phyloP scores from a whole-genome alignment of 805 yeast species.

The Saturnispora serradocipensis region DNA sequence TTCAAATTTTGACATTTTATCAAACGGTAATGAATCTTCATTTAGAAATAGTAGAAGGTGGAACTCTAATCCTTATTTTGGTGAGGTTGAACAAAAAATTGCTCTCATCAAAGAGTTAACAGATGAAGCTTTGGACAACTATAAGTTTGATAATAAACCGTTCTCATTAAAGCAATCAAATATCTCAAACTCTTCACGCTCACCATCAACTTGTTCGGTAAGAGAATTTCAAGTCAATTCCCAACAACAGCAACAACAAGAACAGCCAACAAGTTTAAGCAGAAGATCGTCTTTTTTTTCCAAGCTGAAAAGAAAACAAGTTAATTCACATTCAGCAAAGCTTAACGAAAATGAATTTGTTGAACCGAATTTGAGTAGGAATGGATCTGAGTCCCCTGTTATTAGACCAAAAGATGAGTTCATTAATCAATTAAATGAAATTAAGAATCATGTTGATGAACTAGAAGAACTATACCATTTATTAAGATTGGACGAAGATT shows the following conservation, averaged over 20 bases:
- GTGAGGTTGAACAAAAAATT: background rate
- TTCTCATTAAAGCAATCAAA: background rate
- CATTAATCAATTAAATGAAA: background rate
- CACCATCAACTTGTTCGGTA: background rate
- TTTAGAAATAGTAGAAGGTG: conserved; percentile 2
- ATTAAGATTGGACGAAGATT: conserved; percentile 17
- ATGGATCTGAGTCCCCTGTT: background rate
- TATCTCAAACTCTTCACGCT: background rate
- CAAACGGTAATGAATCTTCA: background rate
- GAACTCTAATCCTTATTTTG: conserved; percentile 2
- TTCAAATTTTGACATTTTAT: background rate
- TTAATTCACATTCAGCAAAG: background rate
- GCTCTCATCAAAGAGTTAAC: background rate
- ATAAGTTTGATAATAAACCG: background rate
- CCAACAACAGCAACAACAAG: background rate
- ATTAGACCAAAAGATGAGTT: background rate
- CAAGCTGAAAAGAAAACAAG: conserved; percentile 6
- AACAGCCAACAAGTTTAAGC: background rate
- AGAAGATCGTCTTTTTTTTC: conserved; percentile 8
- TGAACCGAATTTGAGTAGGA: background rate
- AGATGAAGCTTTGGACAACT: background rate
- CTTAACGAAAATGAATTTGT: background rate
- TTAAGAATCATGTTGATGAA: conserved; percentile 13
- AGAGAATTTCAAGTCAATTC: background rate
- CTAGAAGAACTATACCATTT: conserved; percentile 18